Percentiles rank a stretch among this genome's conserved stretches.
Conservation (phyloP, 768 basidiomycete genomes). For the Leccinum pellstonianum region DNA sequence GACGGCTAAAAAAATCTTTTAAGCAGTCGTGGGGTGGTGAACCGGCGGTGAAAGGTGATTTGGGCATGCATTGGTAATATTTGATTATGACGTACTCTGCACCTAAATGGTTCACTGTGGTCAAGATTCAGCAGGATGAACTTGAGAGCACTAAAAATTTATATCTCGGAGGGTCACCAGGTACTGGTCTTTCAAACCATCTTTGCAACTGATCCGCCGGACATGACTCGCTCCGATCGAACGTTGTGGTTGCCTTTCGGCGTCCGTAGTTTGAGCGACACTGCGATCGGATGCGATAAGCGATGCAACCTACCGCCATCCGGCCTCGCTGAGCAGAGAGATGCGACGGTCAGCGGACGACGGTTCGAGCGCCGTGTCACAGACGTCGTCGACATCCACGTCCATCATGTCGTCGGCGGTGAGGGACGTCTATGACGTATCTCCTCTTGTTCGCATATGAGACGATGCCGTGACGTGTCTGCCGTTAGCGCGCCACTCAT, state of each 20-base stretch:
- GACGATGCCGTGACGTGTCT: conserved; percentile 46
- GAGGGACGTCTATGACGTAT: conserved; percentile 56
- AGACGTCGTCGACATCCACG: conserved; percentile 55
- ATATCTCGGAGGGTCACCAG: conserved; percentile 55
- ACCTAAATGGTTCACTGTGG: conserved; percentile 35
- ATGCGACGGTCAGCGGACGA: conserved; percentile 73
- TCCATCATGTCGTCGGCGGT: conserved; percentile 74
- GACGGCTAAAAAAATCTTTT: not conserved
- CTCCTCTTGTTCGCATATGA: conserved; percentile 67
- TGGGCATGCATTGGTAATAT: not conserved
- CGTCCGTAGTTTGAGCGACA: conserved; percentile 89
- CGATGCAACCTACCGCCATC: conserved; percentile 71
- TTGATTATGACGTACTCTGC: not conserved
- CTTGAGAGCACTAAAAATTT: conserved; percentile 54
- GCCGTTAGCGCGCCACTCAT: conserved; percentile 48
- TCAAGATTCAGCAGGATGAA: conserved; percentile 90
- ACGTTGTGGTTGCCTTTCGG: conserved; percentile 71
- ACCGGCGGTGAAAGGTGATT: not conserved
- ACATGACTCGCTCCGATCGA: conserved; percentile 77
- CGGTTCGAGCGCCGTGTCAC: conserved; percentile 30
- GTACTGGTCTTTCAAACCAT: conserved; percentile 90
- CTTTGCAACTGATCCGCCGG: conserved; percentile 69
- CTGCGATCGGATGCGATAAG: conserved; percentile 66
- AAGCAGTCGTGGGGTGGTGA: not conserved
- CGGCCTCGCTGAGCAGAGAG: conserved; percentile 68